Conservation (phyloP, 306 rosid species). For the Leucaena leucocephala region DNA sequence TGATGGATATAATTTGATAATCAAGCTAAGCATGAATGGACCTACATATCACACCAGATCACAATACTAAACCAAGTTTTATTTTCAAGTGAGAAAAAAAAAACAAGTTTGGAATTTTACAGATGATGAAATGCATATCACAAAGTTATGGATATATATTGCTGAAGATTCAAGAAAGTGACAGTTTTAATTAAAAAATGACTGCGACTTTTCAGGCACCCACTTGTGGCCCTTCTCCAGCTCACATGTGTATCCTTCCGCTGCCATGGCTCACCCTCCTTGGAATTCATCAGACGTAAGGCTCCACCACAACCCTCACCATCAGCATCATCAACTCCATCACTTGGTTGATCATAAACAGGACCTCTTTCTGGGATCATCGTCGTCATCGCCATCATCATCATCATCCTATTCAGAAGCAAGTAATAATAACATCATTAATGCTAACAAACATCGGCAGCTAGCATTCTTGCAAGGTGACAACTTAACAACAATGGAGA, state of each 20-base stretch:
- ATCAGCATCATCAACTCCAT: slow-evolving; percentile 9
- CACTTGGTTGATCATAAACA: slow-evolving; percentile 18
- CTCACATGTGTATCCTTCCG: slow-evolving; percentile 67
- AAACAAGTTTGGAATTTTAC: not conserved
- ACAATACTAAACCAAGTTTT: not conserved
- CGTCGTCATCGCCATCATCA: slow-evolving; percentile 7
- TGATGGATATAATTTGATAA: not conserved
- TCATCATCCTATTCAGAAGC: slow-evolving; percentile 33
- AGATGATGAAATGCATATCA: not conserved
- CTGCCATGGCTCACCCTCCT: slow-evolving; percentile 32
- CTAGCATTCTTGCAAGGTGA: slow-evolving; percentile 4
- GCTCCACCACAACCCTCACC: slow-evolving; percentile 31
- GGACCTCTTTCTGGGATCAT: slow-evolving; percentile 43
- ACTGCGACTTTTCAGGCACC: slow-evolving; percentile 53
- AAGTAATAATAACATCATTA: not conserved
- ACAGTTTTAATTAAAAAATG: not conserved
- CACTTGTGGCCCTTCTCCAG: slow-evolving; percentile 68
- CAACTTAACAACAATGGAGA: not conserved
- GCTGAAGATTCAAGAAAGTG: slow-evolving; percentile 7
- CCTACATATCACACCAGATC: not conserved
- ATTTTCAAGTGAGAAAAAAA: too few species aligned
- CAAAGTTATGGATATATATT: not conserved
- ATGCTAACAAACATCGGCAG: not conserved
- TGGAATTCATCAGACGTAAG: slow-evolving; percentile 43
- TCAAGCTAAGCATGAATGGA: not conserved